Evolutionary conservation across 805 yeast species (phyloP), one percentile per base, ranked within the genome.

Genomic region (Wickerhamomyces queroliae): DNA sequence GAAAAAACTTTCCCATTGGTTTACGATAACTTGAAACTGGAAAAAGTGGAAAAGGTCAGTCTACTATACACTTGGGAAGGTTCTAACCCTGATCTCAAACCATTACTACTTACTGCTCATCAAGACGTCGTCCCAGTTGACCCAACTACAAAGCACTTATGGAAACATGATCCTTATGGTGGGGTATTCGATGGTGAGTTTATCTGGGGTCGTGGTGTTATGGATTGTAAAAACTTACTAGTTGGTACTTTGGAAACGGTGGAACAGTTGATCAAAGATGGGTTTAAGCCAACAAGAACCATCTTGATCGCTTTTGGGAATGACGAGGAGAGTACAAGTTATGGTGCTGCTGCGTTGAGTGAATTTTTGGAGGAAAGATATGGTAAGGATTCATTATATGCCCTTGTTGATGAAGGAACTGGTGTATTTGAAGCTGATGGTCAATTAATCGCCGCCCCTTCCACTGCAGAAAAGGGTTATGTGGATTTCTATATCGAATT

Each of bases 101-200:
- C 95, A 11, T 49, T 80, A 15, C 48, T 87, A 59, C 63, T 85
- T 33, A 74, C 83, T 58, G 91, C 93, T 5, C 96, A 87, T 57
- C 87, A 80, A 55, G 95, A 87, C 54, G 87, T 82, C 2, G 95
- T 87, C 13, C 95, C 95, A 0, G 82, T 84, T 6, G 83, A 78
- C 51, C 55, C 58, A n/a, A 74, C 69, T 19, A 76, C 89, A 0
- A 59, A 66, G 32, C 64, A 60, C 21, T 63, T 74, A 40, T 87
- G 95, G 95, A 66, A 62, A 0, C 67, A 74, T 52, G 80, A 79
- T 10, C 95, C 95, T 3, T 83, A 77, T 42, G 57, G 68, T 15
- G 88, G 83, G 13, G 64, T 71, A 49, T 84, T 65, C 53, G 95
- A 87, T 50, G 89, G 87, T 13, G 49, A 55, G 28, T 52, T 52